Conservation (phyloP, 164 flowering plant species). For the Liriodendron chinense region DNA sequence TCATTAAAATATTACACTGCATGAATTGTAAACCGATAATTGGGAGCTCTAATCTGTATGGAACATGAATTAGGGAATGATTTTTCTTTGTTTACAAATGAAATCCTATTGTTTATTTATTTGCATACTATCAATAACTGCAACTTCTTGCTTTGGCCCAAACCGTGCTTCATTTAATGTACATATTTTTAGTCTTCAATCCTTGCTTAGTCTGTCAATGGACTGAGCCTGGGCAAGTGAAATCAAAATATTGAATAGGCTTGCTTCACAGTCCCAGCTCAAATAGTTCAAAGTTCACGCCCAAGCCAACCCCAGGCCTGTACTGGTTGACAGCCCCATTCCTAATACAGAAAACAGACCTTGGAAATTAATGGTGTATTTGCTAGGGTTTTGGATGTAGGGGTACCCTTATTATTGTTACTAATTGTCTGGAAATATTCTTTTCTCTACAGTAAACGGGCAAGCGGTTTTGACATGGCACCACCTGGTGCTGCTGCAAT, state of each 20-base stretch:
- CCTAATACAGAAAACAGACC: neutral
- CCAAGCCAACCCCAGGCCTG: neutral
- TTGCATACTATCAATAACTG: too few species aligned
- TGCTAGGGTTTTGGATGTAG: neutral
- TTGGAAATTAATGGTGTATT: neutral
- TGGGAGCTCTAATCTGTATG: neutral
- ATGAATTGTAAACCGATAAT: neutral
- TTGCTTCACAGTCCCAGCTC: neutral
- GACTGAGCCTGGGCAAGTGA: too few species aligned
- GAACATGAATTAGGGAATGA: neutral
- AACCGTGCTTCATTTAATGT: too few species aligned
- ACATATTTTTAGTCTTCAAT: too few species aligned
- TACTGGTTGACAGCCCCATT: neutral
- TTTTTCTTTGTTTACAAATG: neutral
- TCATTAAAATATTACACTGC: neutral
- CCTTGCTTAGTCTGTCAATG: too few species aligned
- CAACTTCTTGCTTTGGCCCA: too few species aligned
- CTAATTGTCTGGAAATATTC: slow-evolving; percentile 1
- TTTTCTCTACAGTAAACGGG: slow-evolving; percentile 53
- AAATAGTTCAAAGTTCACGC: neutral
- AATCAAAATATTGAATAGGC: neutral
- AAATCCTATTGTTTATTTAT: too few species aligned
- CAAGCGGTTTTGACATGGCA: slow-evolving; percentile 87
- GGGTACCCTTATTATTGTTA: slow-evolving; percentile 2
- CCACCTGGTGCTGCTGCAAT: slow-evolving; percentile 48